Percentiles rank a stretch among this genome's conserved stretches.
These are phyloP conservation scores for Kwoniella shivajii DNA, from an alignment of 1,284 basidiomycete species.

Conservation along the genomic window DNA sequence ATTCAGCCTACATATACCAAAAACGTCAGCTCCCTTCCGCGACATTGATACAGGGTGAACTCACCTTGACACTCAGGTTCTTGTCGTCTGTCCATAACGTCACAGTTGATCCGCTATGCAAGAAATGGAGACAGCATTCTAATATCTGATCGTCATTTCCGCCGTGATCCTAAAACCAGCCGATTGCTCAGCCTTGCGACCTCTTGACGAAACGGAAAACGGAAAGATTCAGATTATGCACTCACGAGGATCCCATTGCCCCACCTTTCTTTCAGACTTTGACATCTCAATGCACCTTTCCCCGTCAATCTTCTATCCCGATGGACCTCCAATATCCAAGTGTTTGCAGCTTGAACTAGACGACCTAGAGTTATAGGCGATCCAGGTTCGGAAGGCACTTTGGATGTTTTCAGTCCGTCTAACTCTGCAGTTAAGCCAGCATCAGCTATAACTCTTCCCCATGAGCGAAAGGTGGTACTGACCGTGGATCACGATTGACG, in stretches of 20 bases:
- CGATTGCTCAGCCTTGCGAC: no score
- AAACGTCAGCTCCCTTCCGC: neutral
- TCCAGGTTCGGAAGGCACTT: conserved; percentile 9
- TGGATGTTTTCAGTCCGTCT: conserved; percentile 14
- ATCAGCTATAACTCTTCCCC: neutral
- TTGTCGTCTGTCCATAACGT: conserved; percentile 34
- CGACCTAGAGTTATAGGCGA: conserved; percentile 22
- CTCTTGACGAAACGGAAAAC: no score
- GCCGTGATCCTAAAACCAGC: neutral
- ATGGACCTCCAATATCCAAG: conserved; percentile 31
- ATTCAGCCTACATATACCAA: conserved; percentile 17
- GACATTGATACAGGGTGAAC: no score
- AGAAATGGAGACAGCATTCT: conserved; percentile 31
- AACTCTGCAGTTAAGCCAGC: conserved; percentile 17
- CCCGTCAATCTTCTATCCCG: conserved; percentile 17
- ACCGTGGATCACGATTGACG: conserved; percentile 40
- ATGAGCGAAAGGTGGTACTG: neutral
- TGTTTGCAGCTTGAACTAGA: conserved; percentile 30
- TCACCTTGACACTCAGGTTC: conserved; percentile 31
- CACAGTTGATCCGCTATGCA: conserved; percentile 15
- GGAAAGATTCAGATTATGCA: no score
- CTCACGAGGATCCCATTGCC: conserved; percentile 11
- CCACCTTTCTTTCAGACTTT: conserved; percentile 16
- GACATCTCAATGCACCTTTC: conserved; percentile 20
- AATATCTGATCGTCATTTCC: conserved; percentile 33